Evolutionary conservation across 2,329 filamentous ascomycete species (phyloP).

Genomic region (Colletotrichum sp.): DNA sequence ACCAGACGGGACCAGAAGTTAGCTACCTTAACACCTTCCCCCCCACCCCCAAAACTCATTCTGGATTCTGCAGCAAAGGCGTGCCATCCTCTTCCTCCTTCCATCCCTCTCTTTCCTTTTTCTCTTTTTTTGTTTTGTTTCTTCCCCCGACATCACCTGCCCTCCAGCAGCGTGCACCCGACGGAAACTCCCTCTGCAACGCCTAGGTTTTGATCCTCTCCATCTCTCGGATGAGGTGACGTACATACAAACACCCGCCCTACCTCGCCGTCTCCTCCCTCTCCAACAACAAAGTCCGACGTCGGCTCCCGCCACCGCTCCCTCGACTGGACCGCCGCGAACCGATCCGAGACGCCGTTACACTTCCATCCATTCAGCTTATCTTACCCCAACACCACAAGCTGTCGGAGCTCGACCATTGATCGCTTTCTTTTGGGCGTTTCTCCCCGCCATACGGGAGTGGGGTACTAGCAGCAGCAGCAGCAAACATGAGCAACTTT

Average conservation of each 20-base stretch:
- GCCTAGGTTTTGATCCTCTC: not conserved
- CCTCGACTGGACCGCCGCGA: not conserved
- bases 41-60: not conserved
- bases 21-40: not conserved
- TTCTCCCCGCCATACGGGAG: conserved; percentile 14
- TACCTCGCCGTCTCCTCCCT: not conserved
- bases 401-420: not conserved
- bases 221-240: not conserved
- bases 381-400: conserved; percentile 7
- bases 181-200: not conserved
- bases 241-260: not conserved
- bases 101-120: not conserved
- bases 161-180: not conserved
- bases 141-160: not conserved
- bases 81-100: not conserved
- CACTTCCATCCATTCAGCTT: not conserved
- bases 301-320: not conserved
- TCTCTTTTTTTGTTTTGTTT: not conserved
- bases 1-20: not conserved
- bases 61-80: conserved; percentile 1
- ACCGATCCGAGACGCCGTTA: conserved; percentile 8
- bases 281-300: not conserved
- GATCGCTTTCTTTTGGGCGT: conserved; percentile 12
- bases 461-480: conserved; percentile 21
- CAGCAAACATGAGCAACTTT: conserved; percentile 47